phyloP scores from a whole-genome alignment of 148 eudicot species.

The Rhododendron molle region DNA sequence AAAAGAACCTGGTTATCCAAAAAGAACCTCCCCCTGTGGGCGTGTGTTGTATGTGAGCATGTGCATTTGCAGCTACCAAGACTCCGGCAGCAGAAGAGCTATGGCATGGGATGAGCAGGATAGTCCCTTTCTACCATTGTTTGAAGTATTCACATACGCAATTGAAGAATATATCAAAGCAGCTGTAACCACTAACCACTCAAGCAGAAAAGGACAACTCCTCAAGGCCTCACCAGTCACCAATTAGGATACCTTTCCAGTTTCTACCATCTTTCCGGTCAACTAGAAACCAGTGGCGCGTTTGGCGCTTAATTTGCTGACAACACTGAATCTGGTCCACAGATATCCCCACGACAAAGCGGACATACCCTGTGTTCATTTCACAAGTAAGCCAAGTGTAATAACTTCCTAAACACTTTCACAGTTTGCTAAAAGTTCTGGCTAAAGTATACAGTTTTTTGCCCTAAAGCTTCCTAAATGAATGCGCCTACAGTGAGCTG shows the following conservation, averaged over 20 bases:
- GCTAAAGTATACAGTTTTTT: neutral
- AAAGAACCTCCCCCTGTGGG: neutral
- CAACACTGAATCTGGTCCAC: slow-evolving; percentile 35
- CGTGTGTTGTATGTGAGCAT: neutral
- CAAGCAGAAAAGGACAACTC: slow-evolving; percentile 13
- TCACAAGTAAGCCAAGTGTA: neutral
- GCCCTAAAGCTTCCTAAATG: neutral
- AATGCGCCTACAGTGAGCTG: neutral
- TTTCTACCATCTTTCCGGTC: neutral
- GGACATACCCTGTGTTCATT: slow-evolving; percentile 65
- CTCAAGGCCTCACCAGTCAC: neutral
- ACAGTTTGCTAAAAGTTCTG: neutral
- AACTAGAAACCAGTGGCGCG: neutral
- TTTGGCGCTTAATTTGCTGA: slow-evolving; percentile 25
- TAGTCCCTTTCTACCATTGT: neutral
- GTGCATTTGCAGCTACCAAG: slow-evolving; percentile 4
- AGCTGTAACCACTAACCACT: neutral
- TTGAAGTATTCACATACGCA: neutral
- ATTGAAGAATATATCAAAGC: slow-evolving; percentile 1
- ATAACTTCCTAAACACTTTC: neutral
- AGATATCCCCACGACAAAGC: slow-evolving; percentile 78
- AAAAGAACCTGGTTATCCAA: neutral
- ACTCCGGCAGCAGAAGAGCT: neutral
- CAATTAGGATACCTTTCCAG: neutral
- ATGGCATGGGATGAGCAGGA: slow-evolving; percentile 13